Conservation (phyloP, 805 yeast species). For the Pichia rugopelliculosa region DNA sequence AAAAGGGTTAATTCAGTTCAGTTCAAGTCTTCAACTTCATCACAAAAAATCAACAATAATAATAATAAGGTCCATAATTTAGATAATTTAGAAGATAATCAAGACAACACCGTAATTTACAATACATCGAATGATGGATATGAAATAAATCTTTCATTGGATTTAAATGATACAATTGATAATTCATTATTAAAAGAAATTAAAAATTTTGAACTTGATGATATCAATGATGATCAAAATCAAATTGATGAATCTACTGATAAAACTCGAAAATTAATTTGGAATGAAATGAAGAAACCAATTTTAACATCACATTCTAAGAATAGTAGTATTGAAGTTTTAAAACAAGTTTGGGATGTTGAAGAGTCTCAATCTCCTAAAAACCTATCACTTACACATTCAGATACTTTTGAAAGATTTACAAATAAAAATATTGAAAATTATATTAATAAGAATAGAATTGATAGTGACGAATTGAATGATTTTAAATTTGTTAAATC, state of each 20-base stretch:
- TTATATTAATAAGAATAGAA: constrained; percentile 25
- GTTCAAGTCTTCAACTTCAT: background rate
- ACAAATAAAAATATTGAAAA: constrained; percentile 22
- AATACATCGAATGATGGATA: background rate
- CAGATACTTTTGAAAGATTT: constrained; percentile 8
- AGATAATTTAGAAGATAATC: background rate
- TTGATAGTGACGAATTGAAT: constrained; percentile 26
- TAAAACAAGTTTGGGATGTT: constrained; percentile 22
- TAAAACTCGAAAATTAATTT: background rate
- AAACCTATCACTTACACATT: background rate
- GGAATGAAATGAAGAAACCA: background rate
- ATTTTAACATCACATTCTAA: background rate
- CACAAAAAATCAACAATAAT: too few relatives aligned
- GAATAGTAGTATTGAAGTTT: constrained; percentile 14
- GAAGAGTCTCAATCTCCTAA: background rate
- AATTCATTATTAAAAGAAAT: constrained; percentile 37
- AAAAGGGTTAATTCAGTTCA: constrained; percentile 4
- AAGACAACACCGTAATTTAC: background rate
- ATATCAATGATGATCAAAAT: constrained; percentile 3
- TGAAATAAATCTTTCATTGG: background rate
- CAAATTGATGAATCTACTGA: constrained; percentile 2
- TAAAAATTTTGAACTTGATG: constrained; percentile 27
- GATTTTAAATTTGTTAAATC: background rate
- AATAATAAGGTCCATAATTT: too few relatives aligned
- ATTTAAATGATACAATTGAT: constrained; percentile 16